Conservation (phyloP, 2,329 filamentous ascomycete genomes). For the Dothideomycetes sp. region DNA sequence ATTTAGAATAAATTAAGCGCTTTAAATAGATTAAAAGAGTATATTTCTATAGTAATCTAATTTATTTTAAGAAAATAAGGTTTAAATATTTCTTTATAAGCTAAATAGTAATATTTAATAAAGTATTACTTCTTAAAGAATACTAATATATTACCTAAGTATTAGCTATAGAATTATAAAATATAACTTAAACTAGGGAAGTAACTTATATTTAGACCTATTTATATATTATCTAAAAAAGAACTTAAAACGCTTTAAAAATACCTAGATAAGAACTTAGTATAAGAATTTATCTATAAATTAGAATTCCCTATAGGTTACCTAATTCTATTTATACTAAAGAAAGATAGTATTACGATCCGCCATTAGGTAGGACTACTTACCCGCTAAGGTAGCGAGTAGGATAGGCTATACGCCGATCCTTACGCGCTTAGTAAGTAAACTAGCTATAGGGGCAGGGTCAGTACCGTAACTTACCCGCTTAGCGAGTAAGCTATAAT, state of each 20-base stretch:
- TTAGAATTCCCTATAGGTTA: not conserved
- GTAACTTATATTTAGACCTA: not conserved
- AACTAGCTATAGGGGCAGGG: not conserved
- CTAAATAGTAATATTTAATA: no score
- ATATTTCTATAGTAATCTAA: no score
- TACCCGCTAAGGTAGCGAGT: not conserved
- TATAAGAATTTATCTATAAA: not conserved
- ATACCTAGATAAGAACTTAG: not conserved
- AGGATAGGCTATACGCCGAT: not conserved
- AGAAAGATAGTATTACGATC: not conserved
- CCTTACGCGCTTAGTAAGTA: not conserved
- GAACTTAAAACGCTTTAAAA: not conserved
- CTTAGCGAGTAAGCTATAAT: not conserved
- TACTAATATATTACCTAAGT: not conserved
- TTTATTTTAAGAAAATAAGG: no score
- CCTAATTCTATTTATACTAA: not conserved
- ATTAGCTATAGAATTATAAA: not conserved
- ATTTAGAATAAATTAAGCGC: no score
- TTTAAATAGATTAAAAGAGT: no score
- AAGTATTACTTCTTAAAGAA: no score
- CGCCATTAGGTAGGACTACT: no score
- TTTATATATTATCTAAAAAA: not conserved
- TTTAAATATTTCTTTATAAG: no score
- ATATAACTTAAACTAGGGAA: not conserved
- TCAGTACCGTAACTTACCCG: not conserved